Evolutionary conservation across 345 rosid species (phyloP).

Genomic region (Leavenworthia alabamica): DNA sequence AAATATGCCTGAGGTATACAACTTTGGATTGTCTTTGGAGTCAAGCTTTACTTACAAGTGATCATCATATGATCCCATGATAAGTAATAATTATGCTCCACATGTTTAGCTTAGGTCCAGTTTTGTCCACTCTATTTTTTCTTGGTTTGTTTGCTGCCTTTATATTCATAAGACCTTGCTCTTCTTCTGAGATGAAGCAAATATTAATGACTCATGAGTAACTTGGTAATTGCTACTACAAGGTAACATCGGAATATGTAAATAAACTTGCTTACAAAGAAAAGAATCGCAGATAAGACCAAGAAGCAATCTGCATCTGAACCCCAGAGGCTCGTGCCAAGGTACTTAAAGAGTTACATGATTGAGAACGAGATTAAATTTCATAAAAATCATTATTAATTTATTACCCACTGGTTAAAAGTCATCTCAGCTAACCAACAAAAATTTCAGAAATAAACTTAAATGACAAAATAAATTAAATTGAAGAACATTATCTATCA

Average conservation of each 20-base stretch:
- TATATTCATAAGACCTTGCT: too few species aligned
- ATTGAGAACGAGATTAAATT: constrained; percentile 13
- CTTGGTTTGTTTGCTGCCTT: neutral
- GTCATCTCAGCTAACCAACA: constrained; percentile 24
- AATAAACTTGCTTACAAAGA: neutral
- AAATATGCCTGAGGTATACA: constrained; percentile 2
- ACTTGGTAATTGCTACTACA: neutral
- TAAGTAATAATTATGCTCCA: neutral
- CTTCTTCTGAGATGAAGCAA: neutral
- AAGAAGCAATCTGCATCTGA: neutral
- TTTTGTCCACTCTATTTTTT: neutral
- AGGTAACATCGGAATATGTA: too few species aligned
- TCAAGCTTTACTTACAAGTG: neutral
- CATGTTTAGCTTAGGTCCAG: neutral
- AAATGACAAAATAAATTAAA: constrained; percentile 27
- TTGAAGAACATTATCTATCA: constrained; percentile 25
- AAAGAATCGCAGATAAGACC: neutral
- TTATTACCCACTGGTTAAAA: constrained; percentile 23
- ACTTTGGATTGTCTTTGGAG: neutral
- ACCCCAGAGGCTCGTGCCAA: neutral
- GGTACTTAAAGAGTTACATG: constrained; percentile 5
- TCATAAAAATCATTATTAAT: constrained; percentile 27
- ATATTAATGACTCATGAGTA: neutral
- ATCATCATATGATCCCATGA: neutral
- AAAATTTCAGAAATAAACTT: constrained; percentile 25